These are phyloP conservation scores for Cryptococcus sp. DNA, from an alignment of 1,284 basidiomycete genomes.

Conservation along the genomic window DNA sequence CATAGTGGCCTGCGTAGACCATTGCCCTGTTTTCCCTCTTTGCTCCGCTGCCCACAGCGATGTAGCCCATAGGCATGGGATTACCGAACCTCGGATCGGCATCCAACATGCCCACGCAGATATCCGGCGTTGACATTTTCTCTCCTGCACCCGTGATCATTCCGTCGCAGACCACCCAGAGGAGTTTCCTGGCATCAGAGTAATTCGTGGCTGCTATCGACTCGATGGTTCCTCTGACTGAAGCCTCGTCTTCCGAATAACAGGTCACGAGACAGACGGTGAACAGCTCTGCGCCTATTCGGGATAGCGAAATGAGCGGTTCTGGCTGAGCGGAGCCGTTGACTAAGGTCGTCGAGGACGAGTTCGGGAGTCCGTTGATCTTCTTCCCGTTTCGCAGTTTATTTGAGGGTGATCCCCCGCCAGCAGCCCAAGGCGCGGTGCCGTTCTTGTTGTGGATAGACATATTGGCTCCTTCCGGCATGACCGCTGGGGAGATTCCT, in stretches of 20 bases:
- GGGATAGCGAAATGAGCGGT: constrained; percentile 60
- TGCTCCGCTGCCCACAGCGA: constrained; percentile 82
- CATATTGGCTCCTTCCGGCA: constrained; percentile 92
- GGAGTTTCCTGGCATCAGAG: constrained; percentile 84
- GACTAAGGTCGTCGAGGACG: constrained; percentile 49
- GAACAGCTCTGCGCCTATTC: constrained; percentile 92
- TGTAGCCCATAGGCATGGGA: constrained; percentile 92
- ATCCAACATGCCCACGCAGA: constrained; percentile 88
- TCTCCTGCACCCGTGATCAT: constrained; percentile 99
- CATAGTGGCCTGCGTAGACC: constrained; percentile 99
- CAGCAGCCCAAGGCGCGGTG: constrained; percentile 83
- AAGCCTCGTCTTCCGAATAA: constrained; percentile 95
- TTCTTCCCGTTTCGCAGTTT: constrained; percentile 56
- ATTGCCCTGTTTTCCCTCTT: constrained; percentile 94
- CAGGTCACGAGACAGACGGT: constrained; percentile 94
- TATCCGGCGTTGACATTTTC: constrained; percentile 91
- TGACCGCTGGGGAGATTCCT: constrained; percentile 86
- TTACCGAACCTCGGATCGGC: constrained; percentile 95
- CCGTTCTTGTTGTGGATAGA: constrained; percentile 83
- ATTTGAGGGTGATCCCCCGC: constrained; percentile 55
- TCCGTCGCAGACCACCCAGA: constrained; percentile 95
- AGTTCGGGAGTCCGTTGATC: constrained; percentile 25
- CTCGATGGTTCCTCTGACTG: constrained; percentile 86
- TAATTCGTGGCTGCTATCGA: constrained; percentile 88
- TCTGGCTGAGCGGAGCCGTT: constrained; percentile 57